Evolutionary conservation across 176 grass and related monocot genomes (phyloP), one percentile per base, ranked within the genome.

Genomic region (Avena insularis): DNA sequence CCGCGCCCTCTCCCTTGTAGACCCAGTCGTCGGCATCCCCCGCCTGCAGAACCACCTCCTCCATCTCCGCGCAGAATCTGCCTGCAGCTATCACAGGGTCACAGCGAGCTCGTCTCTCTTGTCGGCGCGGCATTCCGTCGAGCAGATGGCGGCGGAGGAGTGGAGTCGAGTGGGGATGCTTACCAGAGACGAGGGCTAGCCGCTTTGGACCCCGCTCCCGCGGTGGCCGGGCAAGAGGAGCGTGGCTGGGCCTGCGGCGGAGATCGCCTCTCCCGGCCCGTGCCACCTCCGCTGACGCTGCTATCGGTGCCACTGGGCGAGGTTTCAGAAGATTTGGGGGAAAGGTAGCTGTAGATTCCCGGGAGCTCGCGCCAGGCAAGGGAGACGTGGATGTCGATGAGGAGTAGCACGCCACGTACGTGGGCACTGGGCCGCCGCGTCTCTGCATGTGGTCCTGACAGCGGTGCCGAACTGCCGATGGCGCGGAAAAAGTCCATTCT

Each of bases 1-100:
- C 90, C n/a, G 90, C 90, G 29, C 97, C 94, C 71, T 99, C 97
- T 74, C 96, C 94, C 82, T 93, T 99, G 92, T 99, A 99, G 51
- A 89, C 87, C 97, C 94, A 99, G 77, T 99, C 87, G 21, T 86
- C 81, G 5, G 89, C 92, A 21, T 96, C 92, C 4, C 47, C 68
- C 4, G 79, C 87, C 31, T 77, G 79, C 69, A 99, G 54, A 73
- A 93, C 62, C 46, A 77, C 88, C 14, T 85, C 85, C 90, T 48
- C 46, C 46, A 93, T 88, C 77, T 66, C 68, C 82, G 49, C 79
- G 60, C 11, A 8, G 29, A 71, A 56, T n/a, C 85, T 80, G 49
- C 75, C 86, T 82, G 61, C 81, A 61, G 46, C 9, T 48, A 51
- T 1, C 46, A 48, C 9, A 82, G 55, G 17, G 7, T 63, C 58